Evolutionary conservation across 495 filamentous ascomycete species (phyloP).

Genomic region (Neurospora sp.): DNA sequence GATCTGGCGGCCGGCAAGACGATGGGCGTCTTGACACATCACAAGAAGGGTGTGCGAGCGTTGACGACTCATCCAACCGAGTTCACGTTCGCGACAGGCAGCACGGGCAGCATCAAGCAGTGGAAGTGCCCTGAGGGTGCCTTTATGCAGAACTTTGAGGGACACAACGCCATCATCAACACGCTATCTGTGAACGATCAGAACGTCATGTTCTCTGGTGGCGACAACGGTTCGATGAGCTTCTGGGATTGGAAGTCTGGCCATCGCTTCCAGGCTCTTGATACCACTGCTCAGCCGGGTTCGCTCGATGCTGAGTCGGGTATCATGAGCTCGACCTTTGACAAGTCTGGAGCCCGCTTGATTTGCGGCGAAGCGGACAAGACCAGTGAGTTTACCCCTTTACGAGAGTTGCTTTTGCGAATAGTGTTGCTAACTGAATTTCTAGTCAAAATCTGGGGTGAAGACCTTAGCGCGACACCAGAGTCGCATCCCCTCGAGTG

Average conservation of each 20-base stretch:
- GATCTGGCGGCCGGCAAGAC: slow-evolving; percentile 94
- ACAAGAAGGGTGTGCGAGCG: slow-evolving; percentile 93
- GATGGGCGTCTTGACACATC: slow-evolving; percentile 92
- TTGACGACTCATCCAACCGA: slow-evolving; percentile 81
- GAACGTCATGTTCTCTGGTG: slow-evolving; percentile 89
- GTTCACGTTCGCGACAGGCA: slow-evolving; percentile 92
- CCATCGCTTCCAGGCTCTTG: slow-evolving; percentile 74
- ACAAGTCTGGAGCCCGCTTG: slow-evolving; percentile 75
- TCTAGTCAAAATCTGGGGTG: slow-evolving; percentile 87
- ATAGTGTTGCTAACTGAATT: slow-evolving; percentile 16
- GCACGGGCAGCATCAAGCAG: slow-evolving; percentile 92
- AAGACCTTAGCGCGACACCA: slow-evolving; percentile 78
- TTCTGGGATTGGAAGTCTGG: slow-evolving; percentile 99
- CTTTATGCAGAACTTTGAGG: slow-evolving; percentile 99
- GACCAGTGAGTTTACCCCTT: slow-evolving; percentile 47
- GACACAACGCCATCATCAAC: slow-evolving; percentile 94
- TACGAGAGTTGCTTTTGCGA: not conserved
- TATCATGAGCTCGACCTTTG: slow-evolving; percentile 86
- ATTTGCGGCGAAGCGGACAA: slow-evolving; percentile 96
- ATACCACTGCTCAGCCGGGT: slow-evolving; percentile 89
- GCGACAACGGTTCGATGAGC: slow-evolving; percentile 89
- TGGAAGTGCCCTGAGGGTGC: slow-evolving; percentile 98
- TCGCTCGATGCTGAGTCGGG: slow-evolving; percentile 90
- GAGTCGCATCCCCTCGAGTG: slow-evolving; percentile 90
- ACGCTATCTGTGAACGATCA: slow-evolving; percentile 88